Conservation (phyloP, 768 basidiomycete genomes). For the Termitomyces heimii region DNA sequence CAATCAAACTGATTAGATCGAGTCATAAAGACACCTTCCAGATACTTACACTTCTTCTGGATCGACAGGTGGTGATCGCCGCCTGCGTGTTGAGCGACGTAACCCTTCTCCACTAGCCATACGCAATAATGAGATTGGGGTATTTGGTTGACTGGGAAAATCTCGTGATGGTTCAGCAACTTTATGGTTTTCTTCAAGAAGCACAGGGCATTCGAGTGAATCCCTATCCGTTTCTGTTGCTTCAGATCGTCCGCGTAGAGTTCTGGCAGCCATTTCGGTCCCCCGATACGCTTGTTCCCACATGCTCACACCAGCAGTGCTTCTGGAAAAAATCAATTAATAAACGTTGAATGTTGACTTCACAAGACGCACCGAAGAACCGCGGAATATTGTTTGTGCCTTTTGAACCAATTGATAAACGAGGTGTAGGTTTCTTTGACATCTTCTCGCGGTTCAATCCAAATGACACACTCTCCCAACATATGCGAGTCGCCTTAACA, state of each 20-base stretch:
- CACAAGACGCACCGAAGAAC: slow-evolving; percentile 2
- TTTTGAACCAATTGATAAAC: slow-evolving; percentile 10
- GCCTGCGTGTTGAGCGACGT: slow-evolving; percentile 15
- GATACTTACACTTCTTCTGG: slow-evolving; percentile 60
- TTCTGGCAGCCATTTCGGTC: neutral
- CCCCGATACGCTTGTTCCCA: slow-evolving; percentile 2
- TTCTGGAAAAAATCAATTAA: neutral
- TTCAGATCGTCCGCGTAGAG: neutral
- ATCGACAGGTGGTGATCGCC: slow-evolving; percentile 26
- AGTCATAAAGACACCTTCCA: neutral
- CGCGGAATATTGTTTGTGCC: neutral
- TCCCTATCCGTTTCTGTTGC: neutral
- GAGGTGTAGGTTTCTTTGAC: neutral
- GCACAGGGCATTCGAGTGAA: slow-evolving; percentile 2
- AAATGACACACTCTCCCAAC: slow-evolving; percentile 15
- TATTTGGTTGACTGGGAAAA: neutral
- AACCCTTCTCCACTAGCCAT: neutral
- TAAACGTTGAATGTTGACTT: neutral
- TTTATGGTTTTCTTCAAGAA: slow-evolving; percentile 4
- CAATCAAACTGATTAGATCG: neutral
- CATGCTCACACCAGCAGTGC: neutral
- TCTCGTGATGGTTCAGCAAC: neutral
- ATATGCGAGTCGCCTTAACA: slow-evolving; percentile 5
- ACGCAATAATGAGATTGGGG: slow-evolving; percentile 2
- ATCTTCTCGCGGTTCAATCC: slow-evolving; percentile 10